These are phyloP conservation scores for Polygonum maritimum DNA, from an alignment of 148 eudicot species.

Conservation along the genomic window DNA sequence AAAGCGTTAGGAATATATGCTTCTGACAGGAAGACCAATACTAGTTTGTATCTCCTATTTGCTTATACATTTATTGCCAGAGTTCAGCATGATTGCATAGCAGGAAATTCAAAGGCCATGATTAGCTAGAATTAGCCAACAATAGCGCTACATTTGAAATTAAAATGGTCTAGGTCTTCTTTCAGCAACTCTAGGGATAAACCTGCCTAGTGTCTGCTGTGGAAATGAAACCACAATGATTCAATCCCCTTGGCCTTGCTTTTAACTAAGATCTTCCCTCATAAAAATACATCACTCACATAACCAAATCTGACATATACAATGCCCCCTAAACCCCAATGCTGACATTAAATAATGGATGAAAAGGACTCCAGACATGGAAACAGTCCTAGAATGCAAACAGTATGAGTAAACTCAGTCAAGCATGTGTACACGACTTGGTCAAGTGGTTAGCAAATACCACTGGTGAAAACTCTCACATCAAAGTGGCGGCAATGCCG, in stretches of 20 bases:
- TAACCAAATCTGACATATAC: not conserved
- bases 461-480: not conserved
- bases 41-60: not conserved
- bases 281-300: not conserved
- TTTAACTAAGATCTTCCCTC: not conserved
- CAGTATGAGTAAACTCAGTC: not conserved
- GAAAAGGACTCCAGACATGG: not conserved
- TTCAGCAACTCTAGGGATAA: not conserved
- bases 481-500: not conserved
- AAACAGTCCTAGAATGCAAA: not conserved
- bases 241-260: not conserved
- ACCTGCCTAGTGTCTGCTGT: not conserved
- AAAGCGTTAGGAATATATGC: not conserved
- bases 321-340: not conserved
- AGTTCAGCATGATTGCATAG: not conserved
- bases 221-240: not conserved
- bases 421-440: not conserved
- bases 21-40: not conserved
- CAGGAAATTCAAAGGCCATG: not conserved
- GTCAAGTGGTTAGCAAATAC: not conserved
- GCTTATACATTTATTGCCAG: not conserved
- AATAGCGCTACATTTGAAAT: not conserved
- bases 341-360: not conserved
- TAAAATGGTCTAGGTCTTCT: not conserved
- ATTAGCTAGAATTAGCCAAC: not conserved